Evolutionary conservation across 2,329 filamentous ascomycete genomes (phyloP).

Genomic region (Cercospora sp.): DNA sequence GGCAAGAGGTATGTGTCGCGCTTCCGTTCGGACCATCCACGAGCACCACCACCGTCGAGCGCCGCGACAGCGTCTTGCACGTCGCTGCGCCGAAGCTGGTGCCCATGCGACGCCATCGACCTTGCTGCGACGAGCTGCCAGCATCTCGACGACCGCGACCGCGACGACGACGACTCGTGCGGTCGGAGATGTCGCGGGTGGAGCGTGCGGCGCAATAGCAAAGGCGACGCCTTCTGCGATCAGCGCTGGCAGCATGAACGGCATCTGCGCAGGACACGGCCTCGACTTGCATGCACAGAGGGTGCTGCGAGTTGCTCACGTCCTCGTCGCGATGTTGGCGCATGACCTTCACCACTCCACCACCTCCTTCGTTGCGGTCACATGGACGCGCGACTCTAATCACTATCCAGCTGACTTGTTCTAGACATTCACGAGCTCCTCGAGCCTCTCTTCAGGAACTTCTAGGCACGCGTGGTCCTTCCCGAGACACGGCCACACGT

Average conservation of each 20-base stretch:
- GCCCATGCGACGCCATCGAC: neutral
- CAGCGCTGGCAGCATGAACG: neutral
- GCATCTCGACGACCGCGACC: neutral
- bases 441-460: neutral
- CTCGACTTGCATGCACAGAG: conserved; percentile 1
- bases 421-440: neutral
- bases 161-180: neutral
- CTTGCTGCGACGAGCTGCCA: neutral
- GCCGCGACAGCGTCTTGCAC: neutral
- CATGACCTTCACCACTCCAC: conserved; percentile 4
- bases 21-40: neutral
- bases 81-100: neutral
- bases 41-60: neutral
- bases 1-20: conserved; percentile 3
- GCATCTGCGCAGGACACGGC: neutral
- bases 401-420: conserved; percentile 17
- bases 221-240: neutral
- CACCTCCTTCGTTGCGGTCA: conserved; percentile 4
- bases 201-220: neutral
- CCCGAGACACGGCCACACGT: conserved; percentile 7
- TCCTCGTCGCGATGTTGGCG: conserved; percentile 2
- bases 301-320: conserved; percentile 2
- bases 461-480: neutral
- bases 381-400: conserved; percentile 16
- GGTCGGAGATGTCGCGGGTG: neutral